phyloP scores from a whole-genome alignment of 1,284 basidiomycete genomes.

The Cryptococcus depauperatus region DNA sequence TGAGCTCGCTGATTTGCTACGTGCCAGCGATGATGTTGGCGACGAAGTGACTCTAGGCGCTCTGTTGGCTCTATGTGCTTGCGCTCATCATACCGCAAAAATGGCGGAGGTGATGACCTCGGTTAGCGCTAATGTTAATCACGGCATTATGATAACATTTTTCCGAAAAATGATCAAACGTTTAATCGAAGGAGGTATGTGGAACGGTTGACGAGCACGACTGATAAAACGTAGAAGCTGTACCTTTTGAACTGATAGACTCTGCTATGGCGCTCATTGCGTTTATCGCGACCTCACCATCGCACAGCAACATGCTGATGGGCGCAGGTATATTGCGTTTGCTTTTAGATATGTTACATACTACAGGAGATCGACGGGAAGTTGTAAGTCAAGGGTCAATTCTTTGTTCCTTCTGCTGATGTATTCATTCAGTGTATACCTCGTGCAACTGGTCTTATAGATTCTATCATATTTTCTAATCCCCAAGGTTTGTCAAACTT shows the following conservation, averaged over 20 bases:
- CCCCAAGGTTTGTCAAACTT: slow-evolving; percentile 82
- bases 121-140: slow-evolving; percentile 91
- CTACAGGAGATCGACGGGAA: slow-evolving; percentile 35
- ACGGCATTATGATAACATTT: slow-evolving; percentile 84
- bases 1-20: slow-evolving; percentile 81
- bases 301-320: slow-evolving; percentile 85
- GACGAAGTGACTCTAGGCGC: slow-evolving; percentile 68
- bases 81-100: slow-evolving; percentile 74
- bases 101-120: slow-evolving; percentile 81
- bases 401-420: too few relatives aligned
- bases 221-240: slow-evolving; percentile 24
- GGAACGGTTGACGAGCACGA: neutral
- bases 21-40: slow-evolving; percentile 52
- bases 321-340: slow-evolving; percentile 92
- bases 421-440: slow-evolving; percentile 32
- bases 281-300: slow-evolving; percentile 72
- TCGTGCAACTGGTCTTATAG: slow-evolving; percentile 75
- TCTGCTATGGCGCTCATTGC: slow-evolving; percentile 79
- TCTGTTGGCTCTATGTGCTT: slow-evolving; percentile 79
- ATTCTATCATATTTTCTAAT: slow-evolving; percentile 70
- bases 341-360: slow-evolving; percentile 79
- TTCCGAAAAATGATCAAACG: slow-evolving; percentile 70
- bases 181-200: slow-evolving; percentile 50
- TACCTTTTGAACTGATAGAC: slow-evolving; percentile 77
- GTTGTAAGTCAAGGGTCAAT: slow-evolving; percentile 13